Evolutionary conservation across 2,329 filamentous ascomycete species (phyloP), one percentile per base, ranked within the genome.

Genomic region (Teratosphaeria gauchensis): DNA sequence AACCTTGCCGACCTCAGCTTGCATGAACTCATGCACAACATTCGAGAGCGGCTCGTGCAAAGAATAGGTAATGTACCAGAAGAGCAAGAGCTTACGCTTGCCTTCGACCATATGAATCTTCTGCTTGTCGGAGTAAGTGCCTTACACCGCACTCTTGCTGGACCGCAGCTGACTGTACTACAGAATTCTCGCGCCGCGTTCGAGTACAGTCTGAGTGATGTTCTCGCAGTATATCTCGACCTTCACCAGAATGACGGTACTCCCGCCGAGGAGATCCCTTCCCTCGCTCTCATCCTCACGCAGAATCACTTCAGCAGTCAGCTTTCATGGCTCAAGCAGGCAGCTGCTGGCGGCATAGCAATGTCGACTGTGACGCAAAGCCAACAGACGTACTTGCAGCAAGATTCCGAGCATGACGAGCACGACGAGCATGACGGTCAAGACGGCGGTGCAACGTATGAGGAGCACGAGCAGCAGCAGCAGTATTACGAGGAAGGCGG

Each of bases 211-310:
- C 73, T 87, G 56, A 74, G 78, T 53, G 77, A 85, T 58, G 74
- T 89, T 52, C 71, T 87, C 59, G 77, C 82, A 56, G 69, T 86
- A 53, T 86, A 85, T 65, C 71, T 84, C 59, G 75, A 77, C 16
- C 73, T 89, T 53, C 78, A 81, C 63, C 76, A 76, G 33, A 84
- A 87, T 66, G 84, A 87, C 67, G 82, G 78, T 28, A 19, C 6
- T n/a, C 42, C 42, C 19, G 70, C 76, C 48, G 73, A 77, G 24
- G 77, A 79, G 1, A 77, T 81, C 33, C 80, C 83, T 16, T 75
- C 87, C n/a, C 82, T 84, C 64, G 66, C 63, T 33, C 73, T 87
- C 58, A 77, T 76, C 9, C 74, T 88, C 55, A 75, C 74, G 56
- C 82, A 80, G 65, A 73, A 78, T 48, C 80, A 79, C 54, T 80